phyloP scores from a whole-genome alignment of 1,139 yeast genomes.

The Scheffersomyces segobiensis region DNA sequence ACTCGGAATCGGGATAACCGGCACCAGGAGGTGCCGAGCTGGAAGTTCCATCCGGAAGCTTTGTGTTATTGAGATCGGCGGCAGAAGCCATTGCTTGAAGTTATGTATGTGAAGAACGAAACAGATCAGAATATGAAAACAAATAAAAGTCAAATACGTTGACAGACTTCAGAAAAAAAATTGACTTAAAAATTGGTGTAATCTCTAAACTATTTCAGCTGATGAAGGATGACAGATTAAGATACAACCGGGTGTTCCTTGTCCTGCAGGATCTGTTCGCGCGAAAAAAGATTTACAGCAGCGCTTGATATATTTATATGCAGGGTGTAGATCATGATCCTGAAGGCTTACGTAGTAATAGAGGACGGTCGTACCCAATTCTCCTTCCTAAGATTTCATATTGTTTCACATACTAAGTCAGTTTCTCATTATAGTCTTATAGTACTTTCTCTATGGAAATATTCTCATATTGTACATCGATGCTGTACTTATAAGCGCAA shows the following conservation, averaged over 20 bases:
- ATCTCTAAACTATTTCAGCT: background rate
- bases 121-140: background rate
- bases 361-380: too few species aligned
- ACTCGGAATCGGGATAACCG: conserved; percentile 11
- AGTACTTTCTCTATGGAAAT: too few species aligned
- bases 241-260: background rate
- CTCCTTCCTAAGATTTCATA: too few species aligned
- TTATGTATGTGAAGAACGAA: background rate
- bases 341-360: too few species aligned
- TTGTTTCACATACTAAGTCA: too few species aligned
- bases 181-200: background rate
- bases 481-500: too few species aligned
- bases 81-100: background rate
- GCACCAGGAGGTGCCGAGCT: background rate
- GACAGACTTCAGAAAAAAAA: background rate
- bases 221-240: background rate
- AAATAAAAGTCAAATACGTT: background rate
- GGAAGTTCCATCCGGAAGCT: background rate
- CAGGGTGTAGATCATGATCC: background rate
- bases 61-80: background rate
- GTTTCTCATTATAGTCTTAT: too few species aligned
- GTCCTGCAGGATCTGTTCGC: background rate
- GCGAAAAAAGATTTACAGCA: background rate
- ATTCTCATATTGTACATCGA: too few species aligned
- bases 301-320: background rate